Evolutionary conservation across 148 eudicot species (phyloP), one percentile per base, ranked within the genome.

Genomic region (Drosera capensis): DNA sequence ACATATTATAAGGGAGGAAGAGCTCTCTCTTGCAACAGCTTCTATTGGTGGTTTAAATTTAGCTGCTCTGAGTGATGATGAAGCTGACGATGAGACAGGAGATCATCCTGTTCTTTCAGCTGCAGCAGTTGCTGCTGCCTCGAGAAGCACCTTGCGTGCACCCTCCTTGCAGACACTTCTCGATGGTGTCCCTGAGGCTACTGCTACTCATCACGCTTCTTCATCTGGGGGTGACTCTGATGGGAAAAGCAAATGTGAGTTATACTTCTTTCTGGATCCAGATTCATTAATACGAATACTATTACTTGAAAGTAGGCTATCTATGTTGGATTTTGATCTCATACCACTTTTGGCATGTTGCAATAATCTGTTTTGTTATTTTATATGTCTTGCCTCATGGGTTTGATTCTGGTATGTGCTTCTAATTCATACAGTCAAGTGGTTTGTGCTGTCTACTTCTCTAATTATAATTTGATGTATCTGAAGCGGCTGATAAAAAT

Each of bases 221-320:
- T 90, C 97, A 41, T 83, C 94, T 54, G 97, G 87, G 5, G 94
- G 86, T 56, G 97, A 90, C 67, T 84, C 97, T 57, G 97, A 90
- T 62, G 95, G 87, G 57, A 90, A 73, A 68, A 84, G 80, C 74
- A 84, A 77, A 75, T 84, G 97, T 90, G 58, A 62, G 90, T 58
- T 60, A 43, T 56, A 39, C 52, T 20, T 15, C 20, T 28, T 9
- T 13, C 13, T 17, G 6, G 5, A 7, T 13, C 1, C 18, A 2
- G 14, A 14, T 19, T 28, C 26, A 9, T 43, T 56, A 13, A 13
- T 19, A 31, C 13, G n/a, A n/a, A n/a, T n/a, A n/a, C n/a, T n/a
- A n/a, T n/a, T n/a, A n/a, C n/a, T n/a, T n/a, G n/a, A n/a, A n/a
- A n/a, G n/a, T n/a, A n/a, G n/a, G n/a, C n/a, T n/a, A n/a, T n/a